A percentile compares a stretch with the other conserved stretches of the same genome.
These are phyloP conservation scores for Lepidium didymum DNA, from an alignment of 345 rosid genomes.

Conservation along the genomic window DNA sequence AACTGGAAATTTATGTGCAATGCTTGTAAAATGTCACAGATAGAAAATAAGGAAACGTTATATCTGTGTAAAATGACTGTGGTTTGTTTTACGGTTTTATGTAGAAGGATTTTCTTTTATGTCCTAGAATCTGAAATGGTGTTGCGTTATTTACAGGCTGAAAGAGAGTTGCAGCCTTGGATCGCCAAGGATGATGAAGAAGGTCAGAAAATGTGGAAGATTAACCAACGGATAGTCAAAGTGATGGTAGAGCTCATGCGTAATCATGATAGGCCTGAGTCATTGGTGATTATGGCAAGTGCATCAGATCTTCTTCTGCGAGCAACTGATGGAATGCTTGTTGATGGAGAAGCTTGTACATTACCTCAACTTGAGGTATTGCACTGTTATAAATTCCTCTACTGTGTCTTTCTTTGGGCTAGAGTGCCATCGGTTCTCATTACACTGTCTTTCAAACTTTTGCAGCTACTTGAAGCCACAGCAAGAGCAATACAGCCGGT, in stretches of 20 bases:
- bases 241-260: slow-evolving; percentile 90
- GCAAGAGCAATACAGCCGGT: slow-evolving; percentile 86
- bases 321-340: slow-evolving; percentile 96
- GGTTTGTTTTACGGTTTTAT: background rate
- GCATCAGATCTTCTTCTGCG: slow-evolving; percentile 94
- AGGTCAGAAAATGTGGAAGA: slow-evolving; percentile 93
- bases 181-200: slow-evolving; percentile 90
- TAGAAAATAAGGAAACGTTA: background rate
- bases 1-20: background rate
- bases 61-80: background rate
- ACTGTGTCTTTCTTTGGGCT: background rate
- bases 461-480: slow-evolving; percentile 90
- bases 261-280: slow-evolving; percentile 77
- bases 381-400: background rate
- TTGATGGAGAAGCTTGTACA: slow-evolving; percentile 97
- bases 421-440: background rate
- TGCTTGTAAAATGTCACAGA: background rate
- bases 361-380: slow-evolving; percentile 90
- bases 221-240: slow-evolving; percentile 88
- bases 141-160: slow-evolving; percentile 59
- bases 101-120: background rate
- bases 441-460: slow-evolving; percentile 5
- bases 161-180: slow-evolving; percentile 96
- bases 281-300: slow-evolving; percentile 78
- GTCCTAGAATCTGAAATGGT: slow-evolving; percentile 14